Base-by-base conservation (phyloP, 371 early-diverging fungal species). In the Mucor sp. region DNA sequence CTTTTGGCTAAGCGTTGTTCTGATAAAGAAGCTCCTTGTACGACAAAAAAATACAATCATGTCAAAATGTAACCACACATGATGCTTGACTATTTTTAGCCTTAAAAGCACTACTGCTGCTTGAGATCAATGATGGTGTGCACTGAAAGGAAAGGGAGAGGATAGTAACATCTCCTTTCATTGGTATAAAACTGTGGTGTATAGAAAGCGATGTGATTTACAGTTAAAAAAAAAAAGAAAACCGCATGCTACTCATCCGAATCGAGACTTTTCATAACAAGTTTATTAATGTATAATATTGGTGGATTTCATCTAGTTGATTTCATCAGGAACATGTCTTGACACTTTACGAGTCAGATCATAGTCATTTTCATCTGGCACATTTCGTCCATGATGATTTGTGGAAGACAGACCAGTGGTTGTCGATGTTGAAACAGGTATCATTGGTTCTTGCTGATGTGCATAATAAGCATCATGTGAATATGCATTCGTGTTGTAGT, bases 301-400 rank as follows among this genome's bases (percentile, higher is more conserved):
- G 8, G 37, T 37, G 11, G 37, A 37, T 37, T 50, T 50, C 23
- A 53, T 53, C 27, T 53, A 27, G 27, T 63, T 32, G 37, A 50
- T 44, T 59, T 70, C 71, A 66, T 70, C 63, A 50, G 71, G 71
- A 23, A 70, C 71, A 63, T 70, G 71, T 50, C 71, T 62, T n/a
- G 53, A 53, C 53, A 53, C 53, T 27, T 53, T 53, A 15, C 53
- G 35, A 15, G 17, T 25, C 21, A 32, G 50, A 60, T 35, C 32
- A 35, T 65, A 58, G 33, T 71, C 71, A 4, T 50, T 37, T 48
- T 71, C 71, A 61, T 71, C 63, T 28, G 71, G 71, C 5, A 71
- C 71, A 30, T 71, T 63, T 47, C 71, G n/a, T 9, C 53, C 66
- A 28, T 32, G 53, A 15, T 11, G 37, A 35, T 21, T 61, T 6